phyloP scores from a whole-genome alignment of 345 rosid genomes.

The Euphorbia lathyris region DNA sequence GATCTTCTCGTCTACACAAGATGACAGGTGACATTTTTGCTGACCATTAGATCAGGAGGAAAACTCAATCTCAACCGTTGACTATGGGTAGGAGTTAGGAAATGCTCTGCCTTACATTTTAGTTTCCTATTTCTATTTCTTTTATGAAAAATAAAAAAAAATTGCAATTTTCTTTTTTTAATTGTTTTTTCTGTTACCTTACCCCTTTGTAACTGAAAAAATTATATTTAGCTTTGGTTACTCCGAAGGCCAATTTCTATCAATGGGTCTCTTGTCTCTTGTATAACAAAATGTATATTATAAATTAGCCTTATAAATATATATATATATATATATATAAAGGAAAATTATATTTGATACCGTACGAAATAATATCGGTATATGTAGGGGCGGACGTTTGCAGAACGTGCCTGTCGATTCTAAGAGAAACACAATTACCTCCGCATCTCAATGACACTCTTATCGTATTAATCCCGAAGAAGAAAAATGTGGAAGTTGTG shows the following conservation, averaged over 20 bases:
- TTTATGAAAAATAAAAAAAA: background rate
- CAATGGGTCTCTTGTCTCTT: background rate
- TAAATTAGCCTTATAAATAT: too few relatives aligned
- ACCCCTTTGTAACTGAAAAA: background rate
- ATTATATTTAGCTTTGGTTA: background rate
- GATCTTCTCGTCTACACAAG: conserved; percentile 37
- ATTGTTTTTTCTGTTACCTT: background rate
- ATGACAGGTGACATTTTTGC: conserved; percentile 25
- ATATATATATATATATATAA: too few relatives aligned
- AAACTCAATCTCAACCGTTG: conserved; percentile 28
- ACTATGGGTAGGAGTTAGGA: conserved; percentile 31
- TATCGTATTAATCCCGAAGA: too few relatives aligned
- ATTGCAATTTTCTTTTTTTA: background rate
- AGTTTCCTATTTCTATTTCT: background rate
- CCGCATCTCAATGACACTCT: too few relatives aligned
- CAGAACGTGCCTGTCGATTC: too few relatives aligned
- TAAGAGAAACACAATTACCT: too few relatives aligned
- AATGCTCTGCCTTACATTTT: conserved; percentile 38
- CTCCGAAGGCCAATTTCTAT: background rate
- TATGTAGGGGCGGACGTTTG: too few relatives aligned
- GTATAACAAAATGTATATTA: background rate
- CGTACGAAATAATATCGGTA: too few relatives aligned
- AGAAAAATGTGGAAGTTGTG: too few relatives aligned
- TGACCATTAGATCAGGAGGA: conserved; percentile 42
- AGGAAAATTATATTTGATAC: too few relatives aligned